Evolutionary conservation across 805 yeast species (phyloP).

Genomic region (Teunomyces funiuensis): DNA sequence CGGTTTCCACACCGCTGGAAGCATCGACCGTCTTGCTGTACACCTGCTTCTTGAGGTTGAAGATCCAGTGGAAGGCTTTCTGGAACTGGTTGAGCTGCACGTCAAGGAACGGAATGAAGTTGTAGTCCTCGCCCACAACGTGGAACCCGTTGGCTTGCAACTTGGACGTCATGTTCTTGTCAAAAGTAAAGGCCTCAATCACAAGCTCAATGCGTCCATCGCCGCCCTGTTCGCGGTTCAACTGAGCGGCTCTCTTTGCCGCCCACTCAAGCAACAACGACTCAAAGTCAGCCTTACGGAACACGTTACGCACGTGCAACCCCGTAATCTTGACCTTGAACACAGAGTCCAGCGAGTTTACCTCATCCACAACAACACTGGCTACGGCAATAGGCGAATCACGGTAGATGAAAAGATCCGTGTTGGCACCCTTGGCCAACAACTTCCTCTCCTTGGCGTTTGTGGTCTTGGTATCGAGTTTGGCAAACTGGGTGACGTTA

Average conservation of each 20-base stretch:
- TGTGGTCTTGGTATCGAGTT: slow-evolving; percentile 19
- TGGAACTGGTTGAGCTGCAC: slow-evolving; percentile 30
- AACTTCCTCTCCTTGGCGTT: slow-evolving; percentile 21
- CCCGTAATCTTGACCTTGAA: slow-evolving; percentile 56
- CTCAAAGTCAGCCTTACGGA: slow-evolving; percentile 61
- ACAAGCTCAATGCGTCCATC: slow-evolving; percentile 37
- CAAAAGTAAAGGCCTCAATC: slow-evolving; percentile 55
- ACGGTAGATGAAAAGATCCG: slow-evolving; percentile 61
- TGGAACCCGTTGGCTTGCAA: slow-evolving; percentile 45
- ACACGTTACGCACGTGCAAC: slow-evolving; percentile 66
- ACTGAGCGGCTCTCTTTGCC: slow-evolving; percentile 43
- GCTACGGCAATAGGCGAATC: slow-evolving; percentile 69
- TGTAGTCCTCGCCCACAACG: slow-evolving; percentile 24
- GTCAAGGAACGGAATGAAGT: slow-evolving; percentile 8
- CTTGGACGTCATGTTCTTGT: slow-evolving; percentile 35
- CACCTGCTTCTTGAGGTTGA: slow-evolving; percentile 18
- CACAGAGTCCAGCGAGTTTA: slow-evolving; percentile 38
- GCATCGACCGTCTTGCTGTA: neutral
- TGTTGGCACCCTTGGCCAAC: slow-evolving; percentile 42
- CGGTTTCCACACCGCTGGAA: neutral
- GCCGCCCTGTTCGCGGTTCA: slow-evolving; percentile 25
- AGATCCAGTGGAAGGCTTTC: slow-evolving; percentile 18
- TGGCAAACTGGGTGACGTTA: slow-evolving; percentile 50
- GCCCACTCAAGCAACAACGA: slow-evolving; percentile 66
- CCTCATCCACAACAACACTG: slow-evolving; percentile 43